Evolutionary conservation across 495 filamentous ascomycete genomes (phyloP), one percentile per base, ranked within the genome.

Genomic region (Rhypophila decipiens): DNA sequence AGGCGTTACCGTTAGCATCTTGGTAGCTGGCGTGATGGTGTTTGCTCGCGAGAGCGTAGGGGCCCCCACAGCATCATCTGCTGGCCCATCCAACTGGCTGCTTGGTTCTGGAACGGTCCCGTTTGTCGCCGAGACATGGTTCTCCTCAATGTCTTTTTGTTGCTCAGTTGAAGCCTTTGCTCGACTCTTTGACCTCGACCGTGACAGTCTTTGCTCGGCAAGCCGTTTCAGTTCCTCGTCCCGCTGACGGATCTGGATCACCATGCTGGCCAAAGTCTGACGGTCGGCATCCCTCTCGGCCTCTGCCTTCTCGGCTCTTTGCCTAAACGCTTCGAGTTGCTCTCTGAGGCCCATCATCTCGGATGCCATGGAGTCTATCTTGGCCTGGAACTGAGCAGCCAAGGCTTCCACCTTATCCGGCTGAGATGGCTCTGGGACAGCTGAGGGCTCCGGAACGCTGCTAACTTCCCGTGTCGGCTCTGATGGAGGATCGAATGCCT

Each of bases 321-420:
- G 67, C 53, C 83, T 83, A 67, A 88, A 95, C 0, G 68, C 67
- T 40, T 91, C 83, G 57, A 96, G 82, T 63, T 91, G 81, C 47
- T 80, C 72, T 61, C 83, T 87, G 69, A 95, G 78, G 42, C 86
- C 82, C 46, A 83, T 80, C 79, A 97, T 91, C 59, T 95, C 87
- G 22, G 74, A 66, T 53, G 88, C 74, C 82, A 96, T 86, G 5
- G 73, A 68, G 39, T 96, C 90, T 17, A 96, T 69, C 45, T 83
- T 79, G 39, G 76, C 73, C 55, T 96, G 88, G 24, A 94, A 69
- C 1, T 69, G 68, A 13, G 69, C 71, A 11, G 70, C 69, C 4
- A 72, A 63, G 5, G 61, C 52, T 44, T 70, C 63, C 15, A 65
- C 53, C 18, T 68, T 66, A 39, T 76, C 73, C 17, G 72, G 55